These are phyloP conservation scores for Boletellus deceptivus DNA, from an alignment of 1,284 basidiomycete genomes.

Conservation along the genomic window DNA sequence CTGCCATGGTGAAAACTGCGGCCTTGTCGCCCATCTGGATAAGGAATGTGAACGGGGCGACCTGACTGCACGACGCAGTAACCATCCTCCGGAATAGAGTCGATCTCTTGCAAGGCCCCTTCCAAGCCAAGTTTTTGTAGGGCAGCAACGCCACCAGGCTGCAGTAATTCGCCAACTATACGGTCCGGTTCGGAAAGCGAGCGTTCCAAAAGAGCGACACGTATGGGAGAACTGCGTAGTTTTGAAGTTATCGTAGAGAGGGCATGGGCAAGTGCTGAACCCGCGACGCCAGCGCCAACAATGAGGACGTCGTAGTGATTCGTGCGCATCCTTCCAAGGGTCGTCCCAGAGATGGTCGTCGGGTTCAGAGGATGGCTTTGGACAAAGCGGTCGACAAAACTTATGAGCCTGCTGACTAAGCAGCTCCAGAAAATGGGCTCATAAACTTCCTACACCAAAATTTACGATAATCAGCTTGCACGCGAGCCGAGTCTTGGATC, in stretches of 20 bases:
- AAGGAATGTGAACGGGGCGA: conserved; percentile 81
- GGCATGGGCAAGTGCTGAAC: conserved; percentile 72
- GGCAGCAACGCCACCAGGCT: conserved; percentile 88
- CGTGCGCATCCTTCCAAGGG: conserved; percentile 15
- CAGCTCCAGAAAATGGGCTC: conserved; percentile 12
- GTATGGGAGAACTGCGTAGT: conserved; percentile 55
- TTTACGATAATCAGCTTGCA: background rate
- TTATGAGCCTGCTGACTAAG: conserved; percentile 18
- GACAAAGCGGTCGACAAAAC: background rate
- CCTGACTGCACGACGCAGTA: conserved; percentile 82
- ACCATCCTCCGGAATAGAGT: conserved; percentile 81
- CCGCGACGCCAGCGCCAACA: conserved; percentile 88
- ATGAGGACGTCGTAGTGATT: conserved; percentile 73
- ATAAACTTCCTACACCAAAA: background rate
- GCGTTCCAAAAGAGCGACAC: conserved; percentile 83
- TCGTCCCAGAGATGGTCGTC: background rate
- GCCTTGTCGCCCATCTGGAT: conserved; percentile 72
- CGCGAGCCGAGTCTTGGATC: too few species aligned
- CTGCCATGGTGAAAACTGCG: conserved; percentile 94
- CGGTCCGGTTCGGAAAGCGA: conserved; percentile 92
- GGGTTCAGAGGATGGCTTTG: background rate
- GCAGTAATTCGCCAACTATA: conserved; percentile 96
- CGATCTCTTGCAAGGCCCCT: conserved; percentile 79
- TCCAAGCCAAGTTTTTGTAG: conserved; percentile 79
- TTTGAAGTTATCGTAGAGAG: conserved; percentile 50